phyloP scores from a whole-genome alignment of 148 eudicot species.

The Vaccinium darrowii region DNA sequence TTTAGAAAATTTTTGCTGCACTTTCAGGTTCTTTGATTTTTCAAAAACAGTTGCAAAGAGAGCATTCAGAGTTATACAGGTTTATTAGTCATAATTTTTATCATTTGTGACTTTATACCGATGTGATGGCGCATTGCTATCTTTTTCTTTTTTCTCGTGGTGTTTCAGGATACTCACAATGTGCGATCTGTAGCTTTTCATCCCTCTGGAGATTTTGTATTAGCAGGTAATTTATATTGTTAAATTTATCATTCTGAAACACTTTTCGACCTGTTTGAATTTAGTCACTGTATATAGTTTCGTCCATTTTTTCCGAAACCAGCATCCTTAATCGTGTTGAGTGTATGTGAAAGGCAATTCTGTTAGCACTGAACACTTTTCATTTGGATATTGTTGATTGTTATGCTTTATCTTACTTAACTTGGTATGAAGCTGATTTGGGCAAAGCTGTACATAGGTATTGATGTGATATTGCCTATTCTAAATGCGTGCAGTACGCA shows the following conservation, averaged over 20 bases:
- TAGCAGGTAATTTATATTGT: slow-evolving; percentile 63
- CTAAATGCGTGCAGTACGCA: not conserved
- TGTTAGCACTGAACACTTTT: not conserved
- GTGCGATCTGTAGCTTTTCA: slow-evolving; percentile 86
- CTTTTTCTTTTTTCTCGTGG: not conserved
- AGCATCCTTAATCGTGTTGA: not conserved
- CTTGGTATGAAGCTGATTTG: not conserved
- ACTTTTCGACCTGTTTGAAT: not conserved
- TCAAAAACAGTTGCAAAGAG: slow-evolving; percentile 82
- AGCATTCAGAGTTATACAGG: slow-evolving; percentile 90
- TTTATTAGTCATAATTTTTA: slow-evolving; percentile 11
- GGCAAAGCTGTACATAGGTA: not conserved
- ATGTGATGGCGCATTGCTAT: slow-evolving; percentile 7
- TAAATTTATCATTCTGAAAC: not conserved
- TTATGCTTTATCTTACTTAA: not conserved
- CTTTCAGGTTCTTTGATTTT: slow-evolving; percentile 83
- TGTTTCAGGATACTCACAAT: slow-evolving; percentile 81
- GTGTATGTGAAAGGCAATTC: not conserved
- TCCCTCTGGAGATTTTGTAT: slow-evolving; percentile 83
- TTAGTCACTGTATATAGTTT: not conserved
- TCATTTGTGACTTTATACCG: not conserved
- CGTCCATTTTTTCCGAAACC: not conserved
- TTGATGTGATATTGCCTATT: not conserved
- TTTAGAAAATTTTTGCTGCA: not conserved
- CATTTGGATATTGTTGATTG: not conserved